Base-by-base conservation (phyloP, 768 basidiomycete genomes). In the Tulasnella sp. region DNA sequence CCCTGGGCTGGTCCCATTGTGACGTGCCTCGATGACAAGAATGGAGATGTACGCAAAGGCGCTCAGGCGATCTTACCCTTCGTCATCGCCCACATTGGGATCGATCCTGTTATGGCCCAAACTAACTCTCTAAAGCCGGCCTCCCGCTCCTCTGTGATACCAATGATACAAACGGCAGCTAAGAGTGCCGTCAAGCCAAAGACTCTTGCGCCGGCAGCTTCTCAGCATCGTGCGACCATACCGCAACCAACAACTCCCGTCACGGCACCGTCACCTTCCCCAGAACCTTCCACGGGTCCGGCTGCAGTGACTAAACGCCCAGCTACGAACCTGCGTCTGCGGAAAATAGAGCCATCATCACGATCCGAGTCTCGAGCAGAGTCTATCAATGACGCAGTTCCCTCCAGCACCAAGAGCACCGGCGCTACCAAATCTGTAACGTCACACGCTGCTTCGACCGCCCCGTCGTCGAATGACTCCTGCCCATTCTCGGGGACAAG, bases 81-180 rank as follows among this genome's bases (percentile, higher is more conserved):
- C 45, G 70, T 99, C 58, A 83, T 98, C 50, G 71, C 76, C 2
- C 81, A 71, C 49, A 82, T 82, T 30, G 92, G 96, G 4, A 91
- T 81, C 66, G 87, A 92, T 63, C 81, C 81, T 65, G 84, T 98
- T 51, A 76, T 96, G 75, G 83, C 88, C 34, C 84, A 92, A 71
- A 87, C 92, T 10, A 83, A 78, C 62, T 80, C 83, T 0, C 75
- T 99, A 61, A 99, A 98, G 68, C 87, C 94, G 27, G 96, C 96
- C 0, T 93, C 92, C 9, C 84, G 84, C 56, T 73, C 80, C 44
- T 85, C 85, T 27, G 89, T 92, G 4, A 71, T 86, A 9, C 92
- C 93, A 9, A 75, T 97, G 34, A 90, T 99, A 60, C 88, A 96
- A 68, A 38, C 34, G 5, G 84, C 86, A 10, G 90, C 92, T 30